Conservation (phyloP, 805 yeast genomes). For the Saccharomycopsis malanga region DNA sequence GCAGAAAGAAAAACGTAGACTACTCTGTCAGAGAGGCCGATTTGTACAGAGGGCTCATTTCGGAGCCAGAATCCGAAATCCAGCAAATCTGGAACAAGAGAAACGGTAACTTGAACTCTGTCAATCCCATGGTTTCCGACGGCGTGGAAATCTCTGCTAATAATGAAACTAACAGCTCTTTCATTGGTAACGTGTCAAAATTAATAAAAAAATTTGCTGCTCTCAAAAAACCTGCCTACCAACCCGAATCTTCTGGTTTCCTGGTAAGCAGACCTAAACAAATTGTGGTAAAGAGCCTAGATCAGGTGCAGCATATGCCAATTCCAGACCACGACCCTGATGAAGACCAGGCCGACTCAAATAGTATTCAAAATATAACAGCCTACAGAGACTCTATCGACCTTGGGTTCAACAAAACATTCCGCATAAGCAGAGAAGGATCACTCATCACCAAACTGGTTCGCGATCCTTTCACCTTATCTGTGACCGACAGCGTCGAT, state of each 20-base stretch:
- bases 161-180: not conserved
- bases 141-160: not conserved
- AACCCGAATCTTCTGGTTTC: conserved; percentile 23
- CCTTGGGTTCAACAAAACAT: not conserved
- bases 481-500: not conserved
- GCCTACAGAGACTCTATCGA: not conserved
- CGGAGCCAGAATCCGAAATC: conserved; percentile 44
- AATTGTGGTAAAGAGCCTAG: conserved; percentile 15
- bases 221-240: not conserved
- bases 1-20: conserved; percentile 31
- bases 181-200: conserved; percentile 1
- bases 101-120: conserved; percentile 25
- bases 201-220: conserved; percentile 4
- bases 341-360: not conserved
- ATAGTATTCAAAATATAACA: not conserved
- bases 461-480: not conserved
- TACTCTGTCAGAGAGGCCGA: conserved; percentile 60
- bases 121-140: conserved; percentile 18
- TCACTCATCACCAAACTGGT: not conserved
- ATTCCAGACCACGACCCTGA: not conserved
- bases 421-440: not conserved
- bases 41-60: conserved; percentile 28
- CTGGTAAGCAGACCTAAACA: conserved; percentile 29
- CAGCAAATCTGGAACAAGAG: conserved; percentile 46
- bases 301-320: not conserved